Base-by-base conservation (phyloP, 768 basidiomycete species). In the Boletus patriciae region DNA sequence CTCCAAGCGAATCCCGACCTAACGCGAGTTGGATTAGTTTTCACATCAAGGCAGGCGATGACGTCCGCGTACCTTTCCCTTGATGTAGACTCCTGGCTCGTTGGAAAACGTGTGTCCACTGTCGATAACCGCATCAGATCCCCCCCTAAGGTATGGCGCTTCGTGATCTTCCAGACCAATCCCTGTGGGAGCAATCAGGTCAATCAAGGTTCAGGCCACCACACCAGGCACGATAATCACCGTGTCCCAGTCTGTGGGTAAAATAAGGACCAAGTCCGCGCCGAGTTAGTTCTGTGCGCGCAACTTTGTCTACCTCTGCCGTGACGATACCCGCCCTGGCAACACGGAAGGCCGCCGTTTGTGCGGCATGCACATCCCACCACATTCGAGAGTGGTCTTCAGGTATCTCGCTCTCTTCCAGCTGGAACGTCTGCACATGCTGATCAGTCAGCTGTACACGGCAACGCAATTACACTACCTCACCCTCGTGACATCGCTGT, bases 111-210 rank as follows among this genome's bases (percentile, higher is more conserved):
- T 79, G 64, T 92, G 85, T 1, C 90, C 90, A 3, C 66, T 72
- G 44, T 80, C 71, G 50, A 91, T 83, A 38, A 79, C 62, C 59
- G 79, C 80, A 12, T 80, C 65, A 31, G 82, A 86, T 16, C 85
- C 84, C n/a, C 87, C 88, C 46, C 82, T 82, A 19, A 95, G 76
- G 69, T 92, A 93, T 1, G 92, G 92, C 8, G 79, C 76, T 71
- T 94, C 92, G 61, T 94, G 93, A 9, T 79, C 86, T 70, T 94
- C 90, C 4, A 94, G 73, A 3, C 92, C 92, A 33, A 95, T 93
- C 2, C 91, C 92, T 90, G 51, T 34, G 21, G 33, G 27, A 18
- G 19, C n/a, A 23, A 44, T 52, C 52, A 61, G 21, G 45, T 66
- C 34, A 57, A 58, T 52, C 54, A 60, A 55, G 54, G 58, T 53